Evolutionary conservation across 1,139 yeast genomes (phyloP).

Genomic region (Kodamaea anthophila): DNA sequence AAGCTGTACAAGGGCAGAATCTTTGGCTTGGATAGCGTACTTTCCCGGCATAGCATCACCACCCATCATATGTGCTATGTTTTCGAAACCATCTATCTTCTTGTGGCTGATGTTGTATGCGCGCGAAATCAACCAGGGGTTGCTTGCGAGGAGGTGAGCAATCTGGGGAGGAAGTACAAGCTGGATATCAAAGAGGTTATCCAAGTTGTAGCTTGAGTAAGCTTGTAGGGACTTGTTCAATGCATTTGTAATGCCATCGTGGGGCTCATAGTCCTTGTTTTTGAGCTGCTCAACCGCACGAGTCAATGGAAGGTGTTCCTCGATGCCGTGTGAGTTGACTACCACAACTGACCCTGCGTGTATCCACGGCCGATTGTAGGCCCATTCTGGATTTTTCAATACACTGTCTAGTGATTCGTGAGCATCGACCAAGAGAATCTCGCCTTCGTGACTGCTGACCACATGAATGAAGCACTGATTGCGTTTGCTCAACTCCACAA

Average conservation of each 20-base stretch:
- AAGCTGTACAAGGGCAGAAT: conserved; percentile 1
- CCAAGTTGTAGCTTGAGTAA: conserved; percentile 5
- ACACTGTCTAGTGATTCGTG: conserved; percentile 36
- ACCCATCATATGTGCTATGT: neutral
- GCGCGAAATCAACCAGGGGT: conserved; percentile 9
- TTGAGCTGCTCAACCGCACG: conserved; percentile 9
- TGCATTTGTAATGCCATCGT: conserved; percentile 6
- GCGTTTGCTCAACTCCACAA: conserved; percentile 26
- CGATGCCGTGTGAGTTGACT: conserved; percentile 7
- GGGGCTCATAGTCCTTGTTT: conserved; percentile 7
- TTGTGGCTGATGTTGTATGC: conserved; percentile 1
- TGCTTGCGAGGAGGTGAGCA: conserved; percentile 3
- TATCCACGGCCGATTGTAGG: conserved; percentile 42
- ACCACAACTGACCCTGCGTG: conserved; percentile 25
- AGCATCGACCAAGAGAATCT: conserved; percentile 44
- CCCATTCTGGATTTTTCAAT: conserved; percentile 12
- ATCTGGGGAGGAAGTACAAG: conserved; percentile 6
- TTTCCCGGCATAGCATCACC: neutral
- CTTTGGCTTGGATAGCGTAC: conserved; percentile 3
- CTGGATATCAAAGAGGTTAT: conserved; percentile 7
- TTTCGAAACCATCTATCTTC: neutral
- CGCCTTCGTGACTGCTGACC: conserved; percentile 49
- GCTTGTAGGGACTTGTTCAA: conserved; percentile 1
- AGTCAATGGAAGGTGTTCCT: conserved; percentile 4
- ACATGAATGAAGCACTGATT: conserved; percentile 36